phyloP scores from a whole-genome alignment of 495 filamentous ascomycete species.

The Aspergillus nidulans region DNA sequence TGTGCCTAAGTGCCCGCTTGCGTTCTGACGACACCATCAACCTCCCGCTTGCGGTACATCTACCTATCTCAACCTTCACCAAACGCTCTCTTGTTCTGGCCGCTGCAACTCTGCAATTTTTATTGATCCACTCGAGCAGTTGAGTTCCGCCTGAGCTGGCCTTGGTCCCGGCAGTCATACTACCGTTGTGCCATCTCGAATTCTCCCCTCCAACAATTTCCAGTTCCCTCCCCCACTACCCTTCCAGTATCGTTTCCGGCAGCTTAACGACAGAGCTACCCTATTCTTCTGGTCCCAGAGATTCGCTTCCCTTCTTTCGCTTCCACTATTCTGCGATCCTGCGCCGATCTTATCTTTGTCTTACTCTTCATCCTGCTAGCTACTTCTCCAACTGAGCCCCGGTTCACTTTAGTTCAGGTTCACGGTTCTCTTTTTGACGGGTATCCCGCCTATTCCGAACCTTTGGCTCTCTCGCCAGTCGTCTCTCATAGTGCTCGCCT shows the following conservation, averaged over 20 bases:
- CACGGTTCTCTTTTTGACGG: constrained; percentile 20
- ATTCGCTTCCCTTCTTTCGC: constrained; percentile 12
- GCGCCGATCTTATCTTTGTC: constrained; percentile 15
- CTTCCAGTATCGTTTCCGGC: constrained; percentile 18
- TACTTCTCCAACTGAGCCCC: constrained; percentile 19
- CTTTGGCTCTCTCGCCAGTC: constrained; percentile 23
- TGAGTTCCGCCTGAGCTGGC: constrained; percentile 14
- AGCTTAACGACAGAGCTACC: not conserved
- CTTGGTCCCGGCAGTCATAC: constrained; percentile 21
- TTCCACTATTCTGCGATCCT: constrained; percentile 18
- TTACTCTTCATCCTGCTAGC: constrained; percentile 14
- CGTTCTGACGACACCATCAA: constrained; percentile 34
- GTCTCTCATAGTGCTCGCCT: constrained; percentile 29
- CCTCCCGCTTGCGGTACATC: constrained; percentile 15
- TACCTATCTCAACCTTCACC: not conserved
- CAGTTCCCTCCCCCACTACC: constrained; percentile 16
- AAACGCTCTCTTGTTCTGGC: not conserved
- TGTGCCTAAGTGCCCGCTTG: constrained; percentile 28
- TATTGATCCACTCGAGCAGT: constrained; percentile 13
- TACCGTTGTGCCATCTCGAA: constrained; percentile 18
- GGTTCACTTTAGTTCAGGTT: constrained; percentile 22
- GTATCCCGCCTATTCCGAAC: constrained; percentile 18
- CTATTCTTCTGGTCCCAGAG: constrained; percentile 18
- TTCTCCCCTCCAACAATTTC: constrained; percentile 19
- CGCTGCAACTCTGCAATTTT: constrained; percentile 8